Conservation (phyloP, 2,329 filamentous ascomycete species). For the Colletotrichum godetiae region DNA sequence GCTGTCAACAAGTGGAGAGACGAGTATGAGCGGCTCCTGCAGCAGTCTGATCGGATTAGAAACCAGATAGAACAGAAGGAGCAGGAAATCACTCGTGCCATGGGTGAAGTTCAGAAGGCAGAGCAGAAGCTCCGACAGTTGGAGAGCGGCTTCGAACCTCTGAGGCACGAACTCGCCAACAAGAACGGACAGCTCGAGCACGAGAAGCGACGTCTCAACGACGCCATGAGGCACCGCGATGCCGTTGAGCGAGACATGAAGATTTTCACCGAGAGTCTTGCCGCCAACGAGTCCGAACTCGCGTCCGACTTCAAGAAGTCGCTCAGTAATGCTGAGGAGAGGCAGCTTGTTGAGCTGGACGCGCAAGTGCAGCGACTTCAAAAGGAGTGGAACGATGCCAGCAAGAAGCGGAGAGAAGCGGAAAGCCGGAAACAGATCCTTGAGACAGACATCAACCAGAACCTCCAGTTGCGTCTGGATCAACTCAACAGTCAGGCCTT, state of each 20-base stretch:
- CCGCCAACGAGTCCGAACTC: slow-evolving; percentile 83
- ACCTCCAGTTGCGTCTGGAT: slow-evolving; percentile 87
- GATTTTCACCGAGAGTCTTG: slow-evolving; percentile 79
- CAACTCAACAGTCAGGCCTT: slow-evolving; percentile 83
- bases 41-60: slow-evolving; percentile 73
- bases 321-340: slow-evolving; percentile 84
- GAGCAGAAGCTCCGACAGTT: slow-evolving; percentile 82
- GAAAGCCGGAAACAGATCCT: slow-evolving; percentile 85
- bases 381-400: slow-evolving; percentile 80
- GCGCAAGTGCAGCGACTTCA: slow-evolving; percentile 78
- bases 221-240: slow-evolving; percentile 72
- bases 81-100: slow-evolving; percentile 89
- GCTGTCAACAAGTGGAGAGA: slow-evolving; percentile 79
- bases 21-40: slow-evolving; percentile 76
- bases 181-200: slow-evolving; percentile 82
- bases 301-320: slow-evolving; percentile 92
- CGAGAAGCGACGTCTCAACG: slow-evolving; percentile 78
- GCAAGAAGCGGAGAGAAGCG: slow-evolving; percentile 78
- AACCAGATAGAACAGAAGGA: slow-evolving; percentile 81
- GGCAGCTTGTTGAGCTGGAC: slow-evolving; percentile 78
- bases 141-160: slow-evolving; percentile 83
- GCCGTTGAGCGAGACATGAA: slow-evolving; percentile 81
- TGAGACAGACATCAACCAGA: slow-evolving; percentile 89
- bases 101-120: slow-evolving; percentile 84
- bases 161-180: slow-evolving; percentile 79